phyloP scores from a whole-genome alignment of 2,329 filamentous ascomycete genomes.

The Coniella lustricola region DNA sequence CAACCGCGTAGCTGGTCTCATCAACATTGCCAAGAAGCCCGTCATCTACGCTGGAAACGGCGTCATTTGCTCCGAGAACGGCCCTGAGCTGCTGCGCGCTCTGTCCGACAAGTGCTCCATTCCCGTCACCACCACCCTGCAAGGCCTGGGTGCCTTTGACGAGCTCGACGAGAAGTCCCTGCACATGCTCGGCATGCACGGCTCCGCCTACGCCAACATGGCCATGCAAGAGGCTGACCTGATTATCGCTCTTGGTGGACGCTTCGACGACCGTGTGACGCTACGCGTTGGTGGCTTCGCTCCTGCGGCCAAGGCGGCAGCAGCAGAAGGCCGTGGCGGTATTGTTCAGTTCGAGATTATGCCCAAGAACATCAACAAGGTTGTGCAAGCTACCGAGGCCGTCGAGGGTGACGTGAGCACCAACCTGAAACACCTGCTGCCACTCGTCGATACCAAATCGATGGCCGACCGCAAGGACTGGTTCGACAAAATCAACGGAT shows the following conservation, averaged over 20 bases:
- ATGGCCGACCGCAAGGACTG: conserved; percentile 68
- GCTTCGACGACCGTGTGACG: conserved; percentile 96
- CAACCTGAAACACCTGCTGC: conserved; percentile 70
- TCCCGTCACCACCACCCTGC: conserved; percentile 91
- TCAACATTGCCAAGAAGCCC: conserved; percentile 89
- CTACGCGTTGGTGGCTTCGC: conserved; percentile 77
- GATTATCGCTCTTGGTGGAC: conserved; percentile 86
- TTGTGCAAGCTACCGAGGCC: conserved; percentile 91
- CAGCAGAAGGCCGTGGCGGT: conserved; percentile 77
- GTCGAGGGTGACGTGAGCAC: conserved; percentile 85
- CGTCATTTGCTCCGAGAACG: conserved; percentile 71
- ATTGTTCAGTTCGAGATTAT: conserved; percentile 98
- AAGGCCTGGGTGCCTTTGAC: conserved; percentile 86
- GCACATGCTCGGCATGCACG: conserved; percentile 99
- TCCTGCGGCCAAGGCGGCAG: conserved; percentile 78
- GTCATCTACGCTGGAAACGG: conserved; percentile 94
- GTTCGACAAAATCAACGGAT: conserved; percentile 82
- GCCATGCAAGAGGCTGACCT: conserved; percentile 95
- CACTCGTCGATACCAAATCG: conserved; percentile 56
- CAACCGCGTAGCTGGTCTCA: conserved; percentile 67
- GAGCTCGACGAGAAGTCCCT: conserved; percentile 90
- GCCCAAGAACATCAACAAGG: conserved; percentile 99
- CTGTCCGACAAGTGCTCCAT: conserved; percentile 87
- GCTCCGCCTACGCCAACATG: conserved; percentile 95
- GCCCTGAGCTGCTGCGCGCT: conserved; percentile 71